phyloP scores from a whole-genome alignment of 345 rosid genomes.

The Mercurialis annua region DNA sequence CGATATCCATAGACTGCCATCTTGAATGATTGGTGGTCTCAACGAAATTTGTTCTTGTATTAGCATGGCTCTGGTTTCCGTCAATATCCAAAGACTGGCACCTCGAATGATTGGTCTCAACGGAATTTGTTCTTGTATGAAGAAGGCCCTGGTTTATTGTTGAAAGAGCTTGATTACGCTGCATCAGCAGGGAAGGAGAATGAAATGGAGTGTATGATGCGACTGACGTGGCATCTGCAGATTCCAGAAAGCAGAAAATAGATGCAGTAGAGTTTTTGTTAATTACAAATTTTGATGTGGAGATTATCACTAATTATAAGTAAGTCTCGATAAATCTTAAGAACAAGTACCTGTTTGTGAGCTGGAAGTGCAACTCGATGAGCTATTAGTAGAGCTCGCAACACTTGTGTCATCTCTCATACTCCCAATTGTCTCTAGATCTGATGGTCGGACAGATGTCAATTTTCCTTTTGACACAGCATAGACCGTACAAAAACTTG shows the following conservation, averaged over 20 bases:
- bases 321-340: neutral
- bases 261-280: neutral
- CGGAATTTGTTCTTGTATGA: conserved; percentile 37
- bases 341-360: conserved; percentile 44
- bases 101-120: conserved; percentile 36
- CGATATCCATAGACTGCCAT: conserved; percentile 42
- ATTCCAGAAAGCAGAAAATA: conserved; percentile 9
- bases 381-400: conserved; percentile 38
- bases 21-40: conserved; percentile 38
- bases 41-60: conserved; percentile 34
- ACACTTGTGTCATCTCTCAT: conserved; percentile 44
- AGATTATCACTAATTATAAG: neutral
- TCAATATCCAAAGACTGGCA: conserved; percentile 33
- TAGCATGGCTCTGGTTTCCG: conserved; percentile 38
- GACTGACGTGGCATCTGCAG: conserved; percentile 40
- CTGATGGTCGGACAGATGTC: conserved; percentile 71
- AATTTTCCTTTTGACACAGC: conserved; percentile 73
- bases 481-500: conserved; percentile 72
- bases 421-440: conserved; percentile 48
- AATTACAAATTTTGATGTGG: neutral
- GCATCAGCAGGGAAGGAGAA: conserved; percentile 50
- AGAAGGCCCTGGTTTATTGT: conserved; percentile 42
- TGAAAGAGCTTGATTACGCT: conserved; percentile 66
- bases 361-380: conserved; percentile 37
- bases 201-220: conserved; percentile 39